phyloP scores from a whole-genome alignment of 2,329 filamentous ascomycete genomes.

The Epichloe bromicola region DNA sequence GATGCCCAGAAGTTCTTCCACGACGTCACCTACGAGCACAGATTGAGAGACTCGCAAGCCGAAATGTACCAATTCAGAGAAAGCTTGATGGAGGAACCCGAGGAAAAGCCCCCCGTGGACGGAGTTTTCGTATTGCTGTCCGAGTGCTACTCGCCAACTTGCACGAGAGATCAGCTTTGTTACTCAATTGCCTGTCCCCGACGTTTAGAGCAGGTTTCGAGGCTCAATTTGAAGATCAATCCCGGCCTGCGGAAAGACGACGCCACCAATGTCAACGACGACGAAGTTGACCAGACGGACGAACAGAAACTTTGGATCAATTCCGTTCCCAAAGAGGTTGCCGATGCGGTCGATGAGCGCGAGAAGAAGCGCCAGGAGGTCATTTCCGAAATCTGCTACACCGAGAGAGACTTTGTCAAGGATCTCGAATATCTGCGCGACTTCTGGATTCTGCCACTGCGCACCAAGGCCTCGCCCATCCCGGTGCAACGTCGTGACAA shows the following conservation, averaged over 20 bases:
- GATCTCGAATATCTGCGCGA: conserved; percentile 94
- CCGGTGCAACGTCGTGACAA: conserved; percentile 77
- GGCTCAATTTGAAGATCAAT: conserved; percentile 85
- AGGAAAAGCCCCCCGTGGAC: conserved; percentile 63
- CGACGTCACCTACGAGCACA: conserved; percentile 95
- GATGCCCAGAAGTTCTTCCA: conserved; percentile 99
- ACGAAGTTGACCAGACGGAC: conserved; percentile 71
- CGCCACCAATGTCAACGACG: conserved; percentile 51
- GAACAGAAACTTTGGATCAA: conserved; percentile 99
- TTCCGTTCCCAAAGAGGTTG: conserved; percentile 88
- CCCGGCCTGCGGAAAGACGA: conserved; percentile 64
- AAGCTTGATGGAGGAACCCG: conserved; percentile 72
- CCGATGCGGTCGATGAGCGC: conserved; percentile 74
- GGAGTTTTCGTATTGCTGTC: conserved; percentile 93
- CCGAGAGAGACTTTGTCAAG: conserved; percentile 96
- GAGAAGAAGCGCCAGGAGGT: conserved; percentile 98
- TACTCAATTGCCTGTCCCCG: conserved; percentile 96
- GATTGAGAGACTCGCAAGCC: conserved; percentile 80
- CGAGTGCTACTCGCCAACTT: conserved; percentile 96
- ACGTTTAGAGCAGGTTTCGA: conserved; percentile 84
- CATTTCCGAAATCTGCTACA: conserved; percentile 97
- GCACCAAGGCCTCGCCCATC: conserved; percentile 73
- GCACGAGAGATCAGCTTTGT: conserved; percentile 86
- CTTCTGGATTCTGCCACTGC: conserved; percentile 93
- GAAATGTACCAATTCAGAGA: conserved; percentile 97